Conservation (phyloP, 345 rosid species). For the Sisymbrium irio region DNA sequence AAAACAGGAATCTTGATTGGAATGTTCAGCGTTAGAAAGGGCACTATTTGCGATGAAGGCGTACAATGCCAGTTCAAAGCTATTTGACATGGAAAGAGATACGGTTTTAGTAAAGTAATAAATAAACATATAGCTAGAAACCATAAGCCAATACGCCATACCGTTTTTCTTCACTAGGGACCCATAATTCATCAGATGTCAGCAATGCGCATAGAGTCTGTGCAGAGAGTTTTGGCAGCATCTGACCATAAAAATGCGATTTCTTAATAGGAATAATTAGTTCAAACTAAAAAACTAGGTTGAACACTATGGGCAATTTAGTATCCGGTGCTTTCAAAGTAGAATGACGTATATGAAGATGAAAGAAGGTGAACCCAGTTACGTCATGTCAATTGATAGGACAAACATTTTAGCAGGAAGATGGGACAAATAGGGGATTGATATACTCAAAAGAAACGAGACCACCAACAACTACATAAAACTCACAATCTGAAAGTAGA, state of each 20-base stretch:
- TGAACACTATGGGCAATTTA: not conserved
- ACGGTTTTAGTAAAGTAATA: constrained; percentile 12
- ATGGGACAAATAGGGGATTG: not conserved
- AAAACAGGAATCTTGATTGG: constrained; percentile 55
- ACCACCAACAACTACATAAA: constrained; percentile 1
- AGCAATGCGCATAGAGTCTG: constrained; percentile 88
- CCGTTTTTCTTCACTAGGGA: constrained; percentile 92
- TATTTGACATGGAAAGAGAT: constrained; percentile 36
- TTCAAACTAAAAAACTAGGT: not conserved
- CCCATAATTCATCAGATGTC: constrained; percentile 94
- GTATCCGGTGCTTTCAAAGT: not conserved
- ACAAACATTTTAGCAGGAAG: not conserved
- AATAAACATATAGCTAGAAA: not conserved
- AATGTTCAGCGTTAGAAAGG: constrained; percentile 48
- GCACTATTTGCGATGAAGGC: constrained; percentile 72
- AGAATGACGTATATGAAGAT: not conserved
- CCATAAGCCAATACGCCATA: constrained; percentile 34
- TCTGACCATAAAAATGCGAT: constrained; percentile 42
- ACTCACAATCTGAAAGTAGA: not conserved
- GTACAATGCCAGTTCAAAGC: constrained; percentile 86
- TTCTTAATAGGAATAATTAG: not conserved
- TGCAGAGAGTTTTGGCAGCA: constrained; percentile 88
- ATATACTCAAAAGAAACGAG: not conserved
- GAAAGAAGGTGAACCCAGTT: constrained; percentile 3
- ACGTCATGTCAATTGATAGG: not conserved